Evolutionary conservation across 106 monocot species (phyloP).

Genomic region (Iris macrosiphon): DNA sequence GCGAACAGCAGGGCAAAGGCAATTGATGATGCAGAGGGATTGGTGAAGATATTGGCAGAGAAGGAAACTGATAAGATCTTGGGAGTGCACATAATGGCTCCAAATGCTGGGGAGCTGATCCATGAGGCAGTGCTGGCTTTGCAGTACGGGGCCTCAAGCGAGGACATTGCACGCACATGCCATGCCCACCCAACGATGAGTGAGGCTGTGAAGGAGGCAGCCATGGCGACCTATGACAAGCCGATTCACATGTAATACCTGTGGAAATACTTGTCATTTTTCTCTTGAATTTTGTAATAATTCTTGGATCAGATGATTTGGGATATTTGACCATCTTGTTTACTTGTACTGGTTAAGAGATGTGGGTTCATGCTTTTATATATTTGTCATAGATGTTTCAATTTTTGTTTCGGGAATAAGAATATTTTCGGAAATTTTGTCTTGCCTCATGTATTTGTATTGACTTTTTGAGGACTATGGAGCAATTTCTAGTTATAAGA

Average conservation of each 20-base stretch:
- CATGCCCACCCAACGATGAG: conserved; percentile 89
- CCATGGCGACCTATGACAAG: conserved; percentile 82
- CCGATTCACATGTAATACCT: conserved; percentile 59
- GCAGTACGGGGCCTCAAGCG: conserved; percentile 75
- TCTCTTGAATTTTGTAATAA: conserved; percentile 13
- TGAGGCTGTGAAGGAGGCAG: conserved; percentile 83
- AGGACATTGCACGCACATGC: conserved; percentile 80
- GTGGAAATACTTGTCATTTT: background rate
- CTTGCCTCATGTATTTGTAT: too few species aligned
- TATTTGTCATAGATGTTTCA: too few species aligned
- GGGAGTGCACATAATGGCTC: conserved; percentile 85
- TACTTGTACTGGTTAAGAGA: too few species aligned
- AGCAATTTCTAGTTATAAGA: too few species aligned
- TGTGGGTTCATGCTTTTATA: too few species aligned
- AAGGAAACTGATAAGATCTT: conserved; percentile 77
- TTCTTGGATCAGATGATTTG: conserved; percentile 6
- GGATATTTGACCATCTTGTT: too few species aligned
- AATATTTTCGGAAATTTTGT: too few species aligned
- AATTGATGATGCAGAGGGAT: conserved; percentile 77
- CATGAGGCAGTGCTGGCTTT: conserved; percentile 75
- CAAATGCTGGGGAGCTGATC: conserved; percentile 75
- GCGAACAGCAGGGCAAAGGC: conserved; percentile 85
- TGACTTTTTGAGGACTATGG: too few species aligned
- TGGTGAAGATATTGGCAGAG: conserved; percentile 78
- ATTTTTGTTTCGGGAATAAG: too few species aligned